A percentile compares a stretch with the other conserved stretches of the same genome.
These are phyloP conservation scores for Collybia sordida DNA, from an alignment of 768 basidiomycete genomes.

Conservation along the genomic window DNA sequence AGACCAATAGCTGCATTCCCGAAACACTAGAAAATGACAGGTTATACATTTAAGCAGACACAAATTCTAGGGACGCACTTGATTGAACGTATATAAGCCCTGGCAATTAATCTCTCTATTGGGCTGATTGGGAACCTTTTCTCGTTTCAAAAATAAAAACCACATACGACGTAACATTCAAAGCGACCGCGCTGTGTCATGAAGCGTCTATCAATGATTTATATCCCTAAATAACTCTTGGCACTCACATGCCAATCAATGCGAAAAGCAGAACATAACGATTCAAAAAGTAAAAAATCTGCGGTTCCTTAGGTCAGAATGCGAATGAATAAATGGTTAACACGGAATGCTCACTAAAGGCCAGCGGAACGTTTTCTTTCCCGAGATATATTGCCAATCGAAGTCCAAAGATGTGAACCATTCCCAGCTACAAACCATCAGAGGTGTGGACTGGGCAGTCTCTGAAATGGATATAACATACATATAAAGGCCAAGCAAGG, in stretches of 20 bases:
- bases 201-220: slow-evolving; percentile 3
- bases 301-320: slow-evolving; percentile 1
- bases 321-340: background rate
- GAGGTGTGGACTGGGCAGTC: slow-evolving; percentile 3
- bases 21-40: slow-evolving; percentile 31
- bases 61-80: slow-evolving; percentile 27
- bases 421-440: slow-evolving; percentile 53
- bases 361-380: slow-evolving; percentile 62
- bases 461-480: slow-evolving; percentile 22
- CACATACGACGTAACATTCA: slow-evolving; percentile 55
- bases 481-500: slow-evolving; percentile 60
- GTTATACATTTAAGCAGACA: background rate
- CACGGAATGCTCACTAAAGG: slow-evolving; percentile 48
- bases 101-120: slow-evolving; percentile 60
- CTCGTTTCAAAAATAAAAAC: background rate
- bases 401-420: slow-evolving; percentile 61
- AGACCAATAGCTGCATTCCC: slow-evolving; percentile 69
- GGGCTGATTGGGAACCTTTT: slow-evolving; percentile 1
- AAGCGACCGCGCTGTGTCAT: slow-evolving; percentile 45
- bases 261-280: slow-evolving; percentile 67
- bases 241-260: slow-evolving; percentile 65
- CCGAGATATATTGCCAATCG: slow-evolving; percentile 61
- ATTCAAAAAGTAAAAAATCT: slow-evolving; percentile 72
- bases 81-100: slow-evolving; percentile 66
- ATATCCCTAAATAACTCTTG: slow-evolving; percentile 1